Evolutionary conservation across 495 filamentous ascomycete genomes (phyloP).

Genomic region (Xylaria intraflava): DNA sequence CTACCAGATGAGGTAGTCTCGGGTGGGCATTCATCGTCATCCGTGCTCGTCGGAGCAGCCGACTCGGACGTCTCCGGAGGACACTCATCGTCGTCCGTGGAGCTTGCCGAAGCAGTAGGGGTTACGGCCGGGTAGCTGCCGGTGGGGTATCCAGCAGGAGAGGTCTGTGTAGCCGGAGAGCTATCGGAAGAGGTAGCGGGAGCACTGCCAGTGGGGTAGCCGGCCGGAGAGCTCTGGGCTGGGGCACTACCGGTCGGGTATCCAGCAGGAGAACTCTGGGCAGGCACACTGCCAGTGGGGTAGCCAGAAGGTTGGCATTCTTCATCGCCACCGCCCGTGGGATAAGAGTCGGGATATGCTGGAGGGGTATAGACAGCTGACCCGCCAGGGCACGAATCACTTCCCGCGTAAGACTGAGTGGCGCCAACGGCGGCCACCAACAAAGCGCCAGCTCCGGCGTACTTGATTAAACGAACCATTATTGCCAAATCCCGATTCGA

Average conservation of each 20-base stretch:
- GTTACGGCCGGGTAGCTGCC: slow-evolving; percentile 3
- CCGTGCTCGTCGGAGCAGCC: slow-evolving; percentile 9
- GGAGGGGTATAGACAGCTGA: neutral
- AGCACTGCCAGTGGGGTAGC: neutral
- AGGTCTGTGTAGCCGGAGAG: slow-evolving; percentile 6
- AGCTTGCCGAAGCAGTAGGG: neutral
- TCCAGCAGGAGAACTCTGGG: neutral
- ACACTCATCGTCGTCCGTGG: slow-evolving; percentile 20
- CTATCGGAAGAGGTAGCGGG: slow-evolving; percentile 5
- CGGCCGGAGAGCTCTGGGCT: too few species aligned
- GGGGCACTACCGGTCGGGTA: slow-evolving; percentile 5
- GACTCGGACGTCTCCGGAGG: slow-evolving; percentile 9
- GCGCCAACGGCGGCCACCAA: slow-evolving; percentile 23
- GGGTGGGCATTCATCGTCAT: slow-evolving; percentile 20
- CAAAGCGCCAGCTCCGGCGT: slow-evolving; percentile 24
- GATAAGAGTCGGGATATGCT: neutral
- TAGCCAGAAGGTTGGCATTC: neutral
- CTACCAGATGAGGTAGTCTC: slow-evolving; percentile 11
- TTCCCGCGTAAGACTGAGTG: slow-evolving; percentile 1
- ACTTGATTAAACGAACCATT: slow-evolving; percentile 30
- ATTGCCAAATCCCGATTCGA: slow-evolving; percentile 7
- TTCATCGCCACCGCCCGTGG: neutral
- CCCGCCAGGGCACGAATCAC: neutral
- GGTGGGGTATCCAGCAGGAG: slow-evolving; percentile 2
- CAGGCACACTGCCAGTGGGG: slow-evolving; percentile 6